These are phyloP conservation scores for Aspergillus arachidicola DNA, from an alignment of 2,329 filamentous ascomycete species.

Conservation along the genomic window DNA sequence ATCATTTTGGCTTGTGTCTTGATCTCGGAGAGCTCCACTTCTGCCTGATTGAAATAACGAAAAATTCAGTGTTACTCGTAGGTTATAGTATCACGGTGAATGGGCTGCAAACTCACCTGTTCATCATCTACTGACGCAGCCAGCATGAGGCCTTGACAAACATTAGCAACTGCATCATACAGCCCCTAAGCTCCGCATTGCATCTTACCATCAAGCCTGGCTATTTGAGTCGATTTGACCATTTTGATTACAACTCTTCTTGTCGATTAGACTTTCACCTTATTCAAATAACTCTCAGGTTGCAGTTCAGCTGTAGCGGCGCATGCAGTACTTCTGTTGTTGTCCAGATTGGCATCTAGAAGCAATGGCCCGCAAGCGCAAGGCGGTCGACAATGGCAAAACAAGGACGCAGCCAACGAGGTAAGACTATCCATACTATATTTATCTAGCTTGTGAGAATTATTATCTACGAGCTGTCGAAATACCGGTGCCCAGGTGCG, in stretches of 20 bases:
- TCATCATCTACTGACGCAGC: constrained; percentile 94
- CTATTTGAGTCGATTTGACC: constrained; percentile 94
- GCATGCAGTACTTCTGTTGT: constrained; percentile 14
- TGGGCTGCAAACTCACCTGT: constrained; percentile 54
- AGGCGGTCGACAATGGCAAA: constrained; percentile 41
- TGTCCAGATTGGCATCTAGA: constrained; percentile 11
- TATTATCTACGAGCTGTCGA: background rate
- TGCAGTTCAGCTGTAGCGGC: constrained; percentile 2
- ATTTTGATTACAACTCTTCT: constrained; percentile 47
- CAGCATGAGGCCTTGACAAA: constrained; percentile 77
- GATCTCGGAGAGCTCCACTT: constrained; percentile 78
- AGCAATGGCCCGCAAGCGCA: constrained; percentile 37
- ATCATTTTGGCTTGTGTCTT: constrained; percentile 91
- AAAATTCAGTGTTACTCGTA: constrained; percentile 7
- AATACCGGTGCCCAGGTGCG: background rate
- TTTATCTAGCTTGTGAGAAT: background rate
- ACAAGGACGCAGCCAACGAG: constrained; percentile 20
- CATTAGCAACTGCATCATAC: constrained; percentile 25
- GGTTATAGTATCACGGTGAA: constrained; percentile 7
- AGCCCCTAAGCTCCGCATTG: constrained; percentile 12
- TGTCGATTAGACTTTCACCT: constrained; percentile 2
- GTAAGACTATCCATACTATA: constrained; percentile 17
- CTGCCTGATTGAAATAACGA: constrained; percentile 51
- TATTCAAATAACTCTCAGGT: constrained; percentile 2
- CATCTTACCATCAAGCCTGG: constrained; percentile 78